Conservation (phyloP, 495 filamentous ascomycete genomes). For the Cetradonia linearis region DNA sequence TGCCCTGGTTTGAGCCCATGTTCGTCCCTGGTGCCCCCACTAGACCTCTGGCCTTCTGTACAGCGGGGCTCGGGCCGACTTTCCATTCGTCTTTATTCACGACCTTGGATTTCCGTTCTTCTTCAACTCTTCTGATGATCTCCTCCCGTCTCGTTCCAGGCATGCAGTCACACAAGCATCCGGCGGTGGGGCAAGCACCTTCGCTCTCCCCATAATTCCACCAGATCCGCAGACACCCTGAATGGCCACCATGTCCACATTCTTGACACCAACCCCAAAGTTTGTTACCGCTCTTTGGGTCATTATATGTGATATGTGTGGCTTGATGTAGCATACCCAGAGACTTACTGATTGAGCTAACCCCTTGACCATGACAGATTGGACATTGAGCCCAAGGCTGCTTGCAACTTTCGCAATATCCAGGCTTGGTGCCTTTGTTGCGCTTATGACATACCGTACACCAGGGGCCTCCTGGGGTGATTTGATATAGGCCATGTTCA, state of each 20-base stretch:
- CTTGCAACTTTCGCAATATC: slow-evolving; percentile 42
- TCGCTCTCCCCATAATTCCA: slow-evolving; percentile 47
- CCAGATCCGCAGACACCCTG: slow-evolving; percentile 59
- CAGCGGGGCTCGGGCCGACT: slow-evolving; percentile 19
- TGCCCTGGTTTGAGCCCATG: not conserved
- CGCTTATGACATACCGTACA: slow-evolving; percentile 45
- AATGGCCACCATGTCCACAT: slow-evolving; percentile 67
- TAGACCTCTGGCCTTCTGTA: slow-evolving; percentile 21
- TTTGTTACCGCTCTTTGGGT: slow-evolving; percentile 27
- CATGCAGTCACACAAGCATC: slow-evolving; percentile 63
- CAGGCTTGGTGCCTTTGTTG: slow-evolving; percentile 39
- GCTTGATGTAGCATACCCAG: slow-evolving; percentile 10
- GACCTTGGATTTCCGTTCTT: not conserved
- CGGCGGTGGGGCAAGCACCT: slow-evolving; percentile 63
- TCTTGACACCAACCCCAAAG: slow-evolving; percentile 64
- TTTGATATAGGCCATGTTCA: slow-evolving; percentile 41
- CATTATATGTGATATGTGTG: slow-evolving; percentile 14
- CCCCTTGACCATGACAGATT: slow-evolving; percentile 24
- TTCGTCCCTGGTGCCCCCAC: slow-evolving; percentile 6
- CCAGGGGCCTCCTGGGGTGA: slow-evolving; percentile 35
- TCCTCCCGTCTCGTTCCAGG: slow-evolving; percentile 50
- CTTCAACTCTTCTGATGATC: slow-evolving; percentile 14
- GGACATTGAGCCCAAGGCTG: slow-evolving; percentile 32
- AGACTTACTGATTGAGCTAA: not conserved
- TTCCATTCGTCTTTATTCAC: slow-evolving; percentile 20